Evolutionary conservation across 169 alveolate genomes (phyloP), one percentile per base, ranked within the genome.

Genomic region (Blepharisma undulans): DNA sequence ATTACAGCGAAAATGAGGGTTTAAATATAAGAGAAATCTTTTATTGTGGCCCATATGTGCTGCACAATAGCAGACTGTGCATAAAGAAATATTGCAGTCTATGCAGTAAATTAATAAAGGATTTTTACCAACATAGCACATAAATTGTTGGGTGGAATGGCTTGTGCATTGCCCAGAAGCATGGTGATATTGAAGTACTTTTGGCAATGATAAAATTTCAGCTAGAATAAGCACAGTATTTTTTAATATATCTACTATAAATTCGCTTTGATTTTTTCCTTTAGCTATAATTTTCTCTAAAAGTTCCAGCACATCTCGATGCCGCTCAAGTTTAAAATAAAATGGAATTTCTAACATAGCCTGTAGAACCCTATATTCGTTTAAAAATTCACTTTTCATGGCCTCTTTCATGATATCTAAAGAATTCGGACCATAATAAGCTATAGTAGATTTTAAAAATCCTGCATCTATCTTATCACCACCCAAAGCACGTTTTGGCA

Each of bases 1-100:
- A 18, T 48, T 82, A 10, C 89, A 82, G 10, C 89, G 74, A 60
- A 12, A n/a, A 36, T 82, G 89, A 22, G 89, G 78, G 21, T 27
- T 82, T 29, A n/a, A 16, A 30, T 82, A 82, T 21, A 82, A 33
- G 5, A 48, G n/a, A 10, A 19, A 21, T 16, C 10, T 25, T 21
- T 22, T 19, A 0, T 59, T 48, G n/a, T 82, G 89, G 22, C 14
- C 72, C 1, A 25, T 48, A 30, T 82, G 89, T 19, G 10, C 7
- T 6, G 71, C 16, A 32, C 19, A 21, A 19, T 32, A 22, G 48
- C 89, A 82, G 22, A 19, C 14, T 0, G 22, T 16, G 36, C 89
- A 82, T 60, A 82, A 82, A 5, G 89, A 22, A 25, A 78, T 32
- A 34, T 48, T 33, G 33, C 33, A 78, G 1, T 78, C 29, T 27